These are phyloP conservation scores for Cladophialophora carrionii DNA, from an alignment of 2,329 filamentous ascomycete genomes.

Conservation along the genomic window DNA sequence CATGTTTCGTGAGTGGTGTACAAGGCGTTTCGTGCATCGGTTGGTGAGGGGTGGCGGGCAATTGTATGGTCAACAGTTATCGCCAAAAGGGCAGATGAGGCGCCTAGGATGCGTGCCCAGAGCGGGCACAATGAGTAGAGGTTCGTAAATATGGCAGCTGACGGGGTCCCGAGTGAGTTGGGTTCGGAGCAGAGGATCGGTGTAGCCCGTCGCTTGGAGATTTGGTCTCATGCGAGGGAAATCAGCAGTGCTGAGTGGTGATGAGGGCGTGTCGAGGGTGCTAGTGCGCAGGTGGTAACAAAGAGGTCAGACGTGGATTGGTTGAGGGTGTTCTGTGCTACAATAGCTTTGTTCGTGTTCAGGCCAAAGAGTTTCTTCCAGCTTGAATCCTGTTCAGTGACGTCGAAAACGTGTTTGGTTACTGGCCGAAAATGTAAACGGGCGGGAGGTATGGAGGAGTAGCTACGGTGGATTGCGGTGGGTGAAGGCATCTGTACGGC, in stretches of 20 bases:
- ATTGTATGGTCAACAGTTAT: background rate
- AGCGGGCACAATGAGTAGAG: background rate
- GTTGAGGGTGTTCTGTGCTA: background rate
- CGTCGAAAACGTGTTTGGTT: conserved; percentile 4
- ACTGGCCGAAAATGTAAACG: background rate
- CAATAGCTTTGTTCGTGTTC: conserved; percentile 2
- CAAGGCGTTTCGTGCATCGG: conserved; percentile 24
- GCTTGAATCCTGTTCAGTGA: background rate
- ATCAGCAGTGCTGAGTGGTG: background rate
- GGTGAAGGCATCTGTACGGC: background rate
- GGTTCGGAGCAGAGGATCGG: conserved; percentile 1
- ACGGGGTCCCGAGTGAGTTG: background rate
- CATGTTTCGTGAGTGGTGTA: conserved; percentile 34
- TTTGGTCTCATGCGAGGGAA: conserved; percentile 18
- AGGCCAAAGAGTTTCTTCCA: background rate
- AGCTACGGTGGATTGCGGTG: background rate
- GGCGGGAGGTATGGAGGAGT: background rate
- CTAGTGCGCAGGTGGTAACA: conserved; percentile 1
- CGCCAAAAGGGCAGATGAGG: background rate
- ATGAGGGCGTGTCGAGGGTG: conserved; percentile 6
- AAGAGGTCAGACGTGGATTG: conserved; percentile 1
- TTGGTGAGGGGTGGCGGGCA: conserved; percentile 11
- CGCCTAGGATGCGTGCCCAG: background rate
- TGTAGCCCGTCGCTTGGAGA: conserved; percentile 13
- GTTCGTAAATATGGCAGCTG: background rate